Conservation (phyloP, 257 asterid species). For the Solanum tacnaense region DNA sequence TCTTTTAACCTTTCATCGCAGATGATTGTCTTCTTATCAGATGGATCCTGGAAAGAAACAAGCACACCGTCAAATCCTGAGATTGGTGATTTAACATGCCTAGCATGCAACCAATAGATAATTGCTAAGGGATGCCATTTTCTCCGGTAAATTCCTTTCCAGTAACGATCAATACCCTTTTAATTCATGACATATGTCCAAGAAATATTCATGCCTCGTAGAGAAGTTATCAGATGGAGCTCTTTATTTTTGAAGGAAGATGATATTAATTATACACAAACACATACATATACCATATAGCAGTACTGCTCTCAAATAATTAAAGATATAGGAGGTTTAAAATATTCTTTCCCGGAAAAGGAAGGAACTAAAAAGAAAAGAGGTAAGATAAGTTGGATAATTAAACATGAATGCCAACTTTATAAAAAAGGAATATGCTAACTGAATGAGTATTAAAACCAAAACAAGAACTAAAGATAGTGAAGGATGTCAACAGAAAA, state of each 20-base stretch:
- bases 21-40: conserved; percentile 18
- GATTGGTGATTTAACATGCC: not conserved
- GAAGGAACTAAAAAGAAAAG: not conserved
- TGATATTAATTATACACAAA: not conserved
- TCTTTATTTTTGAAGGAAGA: not conserved
- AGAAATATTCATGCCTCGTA: not conserved
- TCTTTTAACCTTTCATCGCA: conserved; percentile 32
- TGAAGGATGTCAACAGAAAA: not conserved
- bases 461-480: not conserved
- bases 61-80: not conserved
- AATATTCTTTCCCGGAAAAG: not conserved
- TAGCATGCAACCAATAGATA: not conserved
- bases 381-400: not conserved
- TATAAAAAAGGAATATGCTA: not conserved
- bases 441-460: not conserved
- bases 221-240: not conserved
- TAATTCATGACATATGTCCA: not conserved
- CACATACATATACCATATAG: not conserved
- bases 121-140: not conserved
- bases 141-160: not conserved
- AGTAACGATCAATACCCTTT: not conserved
- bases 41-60: conserved; percentile 21
- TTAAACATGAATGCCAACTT: not conserved
- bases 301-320: not conserved
- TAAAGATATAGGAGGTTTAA: not conserved